Base-by-base conservation (phyloP, 2,329 filamentous ascomycete species). In the Colletotrichum godetiae region DNA sequence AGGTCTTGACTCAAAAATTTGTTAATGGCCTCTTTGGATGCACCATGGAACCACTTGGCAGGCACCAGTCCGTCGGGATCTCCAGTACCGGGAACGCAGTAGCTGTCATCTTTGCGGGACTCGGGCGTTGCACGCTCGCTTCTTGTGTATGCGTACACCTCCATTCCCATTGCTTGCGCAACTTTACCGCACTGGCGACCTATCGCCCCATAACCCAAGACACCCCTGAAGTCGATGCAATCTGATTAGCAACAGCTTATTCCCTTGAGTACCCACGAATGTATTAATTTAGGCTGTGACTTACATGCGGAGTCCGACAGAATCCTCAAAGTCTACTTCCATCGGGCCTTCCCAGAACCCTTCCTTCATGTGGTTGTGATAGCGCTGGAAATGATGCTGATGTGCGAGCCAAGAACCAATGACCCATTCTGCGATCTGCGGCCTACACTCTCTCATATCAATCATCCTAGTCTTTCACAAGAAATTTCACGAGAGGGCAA, bases 101-200 rank as follows among this genome's bases (percentile, higher is more conserved):
- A 94, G 15, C 89, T 89, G 35, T 33, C 80, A 77, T 93, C 90
- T 52, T 80, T 83, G 63, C 87, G 88, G 6, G 88, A 90, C 68
- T 90, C 90, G 0, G 89, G 85, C 0, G 92, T 93, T 2, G 84
- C 77, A 46, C 89, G 88, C 0, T 90, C 88, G 1, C 85, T 88
- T 1, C 89, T 89, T 0, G 92, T 94, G 81, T 92, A 93, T 1
- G 91, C 92, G 76, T 92, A 85, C 1, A 95, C 88, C 58, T 90
- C 84, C 88, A 93, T 92, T 13, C 92, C 92, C 77, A 93, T 80
- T 4, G 90, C 89, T 24, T 86, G 83, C 4, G 86, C 87, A 7
- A 92, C 85, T 8, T 83, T 80, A 8, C 83, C 86, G 12, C 74
- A 74, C 7, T 87, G 84, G 4, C 85, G 80, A 5, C 85, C 86